These are phyloP conservation scores for Schizochytrium sp. DNA, from an alignment of 108 stramenopile species.

Conservation along the genomic window DNA sequence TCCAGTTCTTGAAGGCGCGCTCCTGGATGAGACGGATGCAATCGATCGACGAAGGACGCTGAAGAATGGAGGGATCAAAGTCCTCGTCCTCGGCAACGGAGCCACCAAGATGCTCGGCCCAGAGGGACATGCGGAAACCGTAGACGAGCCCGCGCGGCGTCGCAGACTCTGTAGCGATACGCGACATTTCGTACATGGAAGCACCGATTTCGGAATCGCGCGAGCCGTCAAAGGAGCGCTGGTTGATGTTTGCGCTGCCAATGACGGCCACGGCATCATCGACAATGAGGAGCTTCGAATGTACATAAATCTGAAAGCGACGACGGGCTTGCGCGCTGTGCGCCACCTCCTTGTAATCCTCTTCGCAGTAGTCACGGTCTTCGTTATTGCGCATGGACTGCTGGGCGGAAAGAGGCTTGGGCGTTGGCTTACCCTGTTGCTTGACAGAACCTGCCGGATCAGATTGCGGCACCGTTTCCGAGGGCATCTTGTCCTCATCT, in stretches of 20 bases:
- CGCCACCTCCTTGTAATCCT: neutral
- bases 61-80: neutral
- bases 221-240: slow-evolving; percentile 51
- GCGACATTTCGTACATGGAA: neutral
- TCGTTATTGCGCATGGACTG: neutral
- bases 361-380: neutral
- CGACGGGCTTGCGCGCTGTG: neutral
- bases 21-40: neutral
- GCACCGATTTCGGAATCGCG: slow-evolving; percentile 49
- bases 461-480: neutral
- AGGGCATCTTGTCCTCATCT: neutral
- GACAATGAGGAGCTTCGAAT: slow-evolving; percentile 62
- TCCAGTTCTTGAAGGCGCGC: neutral
- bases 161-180: neutral
- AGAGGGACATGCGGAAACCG: neutral
- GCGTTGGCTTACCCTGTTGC: neutral
- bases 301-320: slow-evolving; percentile 48
- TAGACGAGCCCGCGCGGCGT: neutral
- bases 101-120: neutral
- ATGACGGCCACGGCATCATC: slow-evolving; percentile 56
- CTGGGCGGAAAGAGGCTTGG: neutral
- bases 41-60: neutral
- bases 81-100: neutral
- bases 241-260: slow-evolving; percentile 60
- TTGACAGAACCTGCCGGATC: neutral